Evolutionary conservation across 371 early-diverging fungal species (phyloP), one percentile per base, ranked within the genome.

Genomic region (Actinomortierella ambigua): DNA sequence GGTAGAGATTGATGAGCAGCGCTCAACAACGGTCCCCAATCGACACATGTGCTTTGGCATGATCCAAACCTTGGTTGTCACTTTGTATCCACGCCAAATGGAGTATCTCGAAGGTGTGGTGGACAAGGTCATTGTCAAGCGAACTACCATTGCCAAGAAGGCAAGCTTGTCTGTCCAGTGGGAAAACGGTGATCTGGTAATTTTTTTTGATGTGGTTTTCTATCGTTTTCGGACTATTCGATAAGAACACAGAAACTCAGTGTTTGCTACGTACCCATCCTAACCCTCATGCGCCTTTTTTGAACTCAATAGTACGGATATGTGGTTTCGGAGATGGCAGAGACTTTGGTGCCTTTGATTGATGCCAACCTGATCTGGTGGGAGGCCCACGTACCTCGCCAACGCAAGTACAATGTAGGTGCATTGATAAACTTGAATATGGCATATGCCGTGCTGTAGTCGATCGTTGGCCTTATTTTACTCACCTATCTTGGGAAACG

Each of bases 21-120:
- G 44, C 46, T 66, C 73, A 6, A 73, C 73, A 15, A 59, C 73
- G 11, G 56, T 66, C 23, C 59, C 68, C 3, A 77, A 77, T 29
- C 60, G 75, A 61, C 57, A 77, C 48, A 62, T 81, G 50, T 81
- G 81, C 55, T 81, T 68, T 61, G 81, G 81, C 2, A 75, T 78
- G 68, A 68, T 79, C 34, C 55, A 71, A 26, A 65, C 73, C 2
- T 47, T 68, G 26, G 75, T 81, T 14, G 62, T 77, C 9, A 67
- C 76, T 9, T 62, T 81, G 11, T 61, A 78, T 28, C 71, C 68
- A 22, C 63, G 77, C 17, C 63, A 65, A 48, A 55, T 71, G 49
- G 71, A 71, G 43, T 71, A 59, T 18, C 46, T 61, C 9, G 71
- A 71, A 29, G 65, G 67, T 11, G 61, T 63, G 48, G 63, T 69